These are phyloP conservation scores for Fusarium sp. DNA, from an alignment of 2,329 filamentous ascomycete species.

Conservation along the genomic window DNA sequence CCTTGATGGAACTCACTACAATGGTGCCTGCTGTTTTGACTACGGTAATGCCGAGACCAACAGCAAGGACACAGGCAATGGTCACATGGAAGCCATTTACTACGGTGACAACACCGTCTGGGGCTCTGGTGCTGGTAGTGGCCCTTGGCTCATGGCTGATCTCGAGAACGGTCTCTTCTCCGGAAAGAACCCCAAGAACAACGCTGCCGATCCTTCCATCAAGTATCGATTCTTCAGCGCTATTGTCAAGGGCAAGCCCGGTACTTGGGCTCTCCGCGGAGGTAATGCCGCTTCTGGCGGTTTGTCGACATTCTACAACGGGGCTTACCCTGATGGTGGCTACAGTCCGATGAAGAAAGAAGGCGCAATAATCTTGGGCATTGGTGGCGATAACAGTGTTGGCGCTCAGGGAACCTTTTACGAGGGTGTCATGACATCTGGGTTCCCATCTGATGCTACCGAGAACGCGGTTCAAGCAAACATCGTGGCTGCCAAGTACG, in stretches of 20 bases:
- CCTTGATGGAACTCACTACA: constrained; percentile 33
- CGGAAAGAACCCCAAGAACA: constrained; percentile 51
- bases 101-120: constrained; percentile 67
- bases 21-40: constrained; percentile 27
- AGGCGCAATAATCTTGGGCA: constrained; percentile 15
- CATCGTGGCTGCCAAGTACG: constrained; percentile 29
- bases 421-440: constrained; percentile 16
- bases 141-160: constrained; percentile 78
- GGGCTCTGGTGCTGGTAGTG: constrained; percentile 68
- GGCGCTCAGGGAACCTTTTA: constrained; percentile 26
- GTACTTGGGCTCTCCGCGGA: constrained; percentile 23
- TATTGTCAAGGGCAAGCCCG: constrained; percentile 11
- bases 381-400: constrained; percentile 28
- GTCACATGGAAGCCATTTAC: constrained; percentile 78
- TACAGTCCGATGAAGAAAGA: constrained; percentile 29
- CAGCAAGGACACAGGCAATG: constrained; percentile 67
- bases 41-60: constrained; percentile 57
- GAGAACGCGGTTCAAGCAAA: constrained; percentile 27
- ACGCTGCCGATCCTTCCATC: constrained; percentile 14
- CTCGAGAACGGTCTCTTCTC: constrained; percentile 76
- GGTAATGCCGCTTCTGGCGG: constrained; percentile 22
- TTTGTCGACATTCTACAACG: constrained; percentile 24
- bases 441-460: constrained; percentile 26
- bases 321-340: constrained; percentile 20
- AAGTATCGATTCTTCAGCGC: constrained; percentile 19